Evolutionary conservation across 768 basidiomycete species (phyloP).

Genomic region (Atractiella rhizophila): DNA sequence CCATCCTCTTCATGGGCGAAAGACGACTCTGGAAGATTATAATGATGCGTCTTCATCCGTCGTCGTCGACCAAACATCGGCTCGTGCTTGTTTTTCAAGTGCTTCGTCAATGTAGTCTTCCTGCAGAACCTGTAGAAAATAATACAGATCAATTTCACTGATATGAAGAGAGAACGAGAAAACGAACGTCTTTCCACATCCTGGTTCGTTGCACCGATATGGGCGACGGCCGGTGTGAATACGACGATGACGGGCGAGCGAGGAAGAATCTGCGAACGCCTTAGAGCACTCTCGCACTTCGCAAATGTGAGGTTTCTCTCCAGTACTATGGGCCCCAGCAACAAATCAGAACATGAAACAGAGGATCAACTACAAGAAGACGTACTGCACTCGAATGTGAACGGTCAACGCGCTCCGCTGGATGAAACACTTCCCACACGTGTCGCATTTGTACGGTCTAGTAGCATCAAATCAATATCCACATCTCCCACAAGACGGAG

Average conservation of each 20-base stretch:
- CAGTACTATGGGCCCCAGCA: slow-evolving; percentile 27
- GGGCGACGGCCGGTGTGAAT: slow-evolving; percentile 23
- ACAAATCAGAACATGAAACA: background rate
- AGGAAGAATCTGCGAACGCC: slow-evolving; percentile 75
- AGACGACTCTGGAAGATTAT: no score
- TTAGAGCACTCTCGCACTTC: slow-evolving; percentile 46
- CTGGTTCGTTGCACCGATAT: slow-evolving; percentile 18
- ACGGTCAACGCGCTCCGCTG: slow-evolving; percentile 75
- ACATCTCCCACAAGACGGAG: background rate
- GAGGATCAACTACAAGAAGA: background rate
- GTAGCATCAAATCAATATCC: slow-evolving; percentile 16
- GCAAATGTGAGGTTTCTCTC: slow-evolving; percentile 75
- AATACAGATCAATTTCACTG: background rate
- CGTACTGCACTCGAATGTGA: slow-evolving; percentile 56
- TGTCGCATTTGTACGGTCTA: slow-evolving; percentile 21
- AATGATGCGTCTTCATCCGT: no score
- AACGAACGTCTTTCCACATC: slow-evolving; percentile 17
- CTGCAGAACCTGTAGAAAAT: slow-evolving; percentile 21
- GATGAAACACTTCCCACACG: slow-evolving; percentile 18
- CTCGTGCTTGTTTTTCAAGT: slow-evolving; percentile 21
- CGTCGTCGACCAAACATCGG: no score
- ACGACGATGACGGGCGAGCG: slow-evolving; percentile 67
- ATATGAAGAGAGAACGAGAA: background rate
- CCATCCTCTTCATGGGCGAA: no score
- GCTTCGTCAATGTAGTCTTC: slow-evolving; percentile 24